Percentiles rank a stretch among this genome's conserved stretches.
phyloP scores from a whole-genome alignment of 2,329 filamentous ascomycete genomes.

The Elsinoe batatas region DNA sequence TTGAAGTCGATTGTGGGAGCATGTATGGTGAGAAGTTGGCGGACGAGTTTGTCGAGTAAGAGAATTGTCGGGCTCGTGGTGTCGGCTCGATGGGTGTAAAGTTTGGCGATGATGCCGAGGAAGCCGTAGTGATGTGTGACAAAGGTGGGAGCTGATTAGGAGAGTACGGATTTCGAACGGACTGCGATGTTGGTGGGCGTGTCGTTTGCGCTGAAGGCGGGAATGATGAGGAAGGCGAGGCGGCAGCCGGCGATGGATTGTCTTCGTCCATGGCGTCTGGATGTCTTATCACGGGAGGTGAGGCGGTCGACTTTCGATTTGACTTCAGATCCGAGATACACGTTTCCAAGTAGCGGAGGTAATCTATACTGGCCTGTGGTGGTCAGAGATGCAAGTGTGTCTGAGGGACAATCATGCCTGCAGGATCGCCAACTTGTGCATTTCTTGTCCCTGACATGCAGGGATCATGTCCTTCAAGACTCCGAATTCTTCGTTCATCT shows the following conservation, averaged over 20 bases:
- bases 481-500: constrained; percentile 98
- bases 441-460: constrained; percentile 83
- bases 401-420: constrained; percentile 50
- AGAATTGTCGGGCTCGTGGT: constrained; percentile 21
- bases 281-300: not conserved
- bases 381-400: not conserved
- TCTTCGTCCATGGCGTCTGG: constrained; percentile 30
- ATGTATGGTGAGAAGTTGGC: constrained; percentile 10
- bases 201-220: constrained; percentile 18
- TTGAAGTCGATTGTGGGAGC: not conserved
- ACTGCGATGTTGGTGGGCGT: constrained; percentile 7
- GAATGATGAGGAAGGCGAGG: constrained; percentile 31
- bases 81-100: constrained; percentile 46
- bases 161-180: constrained; percentile 26
- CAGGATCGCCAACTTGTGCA: constrained; percentile 94
- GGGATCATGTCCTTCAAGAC: constrained; percentile 93
- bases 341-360: constrained; percentile 85
- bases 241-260: constrained; percentile 26
- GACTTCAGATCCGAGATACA: constrained; percentile 73
- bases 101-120: constrained; percentile 41
- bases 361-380: constrained; percentile 81
- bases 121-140: constrained; percentile 32
- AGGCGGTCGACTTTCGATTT: constrained; percentile 18
- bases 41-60: not conserved
- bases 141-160: constrained; percentile 30